Conservation (phyloP, 1,139 yeast species). For the Debaryomyces nepalensis region DNA sequence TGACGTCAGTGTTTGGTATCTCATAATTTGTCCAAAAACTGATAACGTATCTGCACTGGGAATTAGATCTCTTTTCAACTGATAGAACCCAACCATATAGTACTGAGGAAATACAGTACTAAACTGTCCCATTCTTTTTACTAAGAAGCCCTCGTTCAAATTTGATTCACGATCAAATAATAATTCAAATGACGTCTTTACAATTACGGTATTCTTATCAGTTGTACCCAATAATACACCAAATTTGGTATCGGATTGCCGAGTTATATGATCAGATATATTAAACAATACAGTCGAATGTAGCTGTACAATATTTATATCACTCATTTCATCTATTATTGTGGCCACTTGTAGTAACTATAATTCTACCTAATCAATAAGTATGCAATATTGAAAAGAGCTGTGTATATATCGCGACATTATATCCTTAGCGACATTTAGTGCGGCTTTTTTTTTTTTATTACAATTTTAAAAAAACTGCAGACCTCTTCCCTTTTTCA, state of each 20-base stretch:
- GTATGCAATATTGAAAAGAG: no score
- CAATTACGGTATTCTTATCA: slow-evolving; percentile 18
- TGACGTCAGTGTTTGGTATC: slow-evolving; percentile 2
- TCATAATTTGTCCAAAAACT: slow-evolving; percentile 14
- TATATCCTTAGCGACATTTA: slow-evolving; percentile 11
- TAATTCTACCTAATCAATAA: no score
- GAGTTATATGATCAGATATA: slow-evolving; percentile 31
- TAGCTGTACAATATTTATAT: slow-evolving; percentile 22
- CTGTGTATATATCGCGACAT: no score
- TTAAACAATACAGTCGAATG: slow-evolving; percentile 37
- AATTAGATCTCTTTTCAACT: slow-evolving; percentile 17
- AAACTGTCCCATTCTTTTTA: slow-evolving; percentile 33
- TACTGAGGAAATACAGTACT: slow-evolving; percentile 32
- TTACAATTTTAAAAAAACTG: slow-evolving; percentile 5
- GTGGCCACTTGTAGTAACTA: background rate
- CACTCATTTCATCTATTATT: slow-evolving; percentile 12
- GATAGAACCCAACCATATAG: slow-evolving; percentile 36
- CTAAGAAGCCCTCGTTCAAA: slow-evolving; percentile 31
- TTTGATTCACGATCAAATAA: slow-evolving; percentile 14
- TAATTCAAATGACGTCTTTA: slow-evolving; percentile 32
- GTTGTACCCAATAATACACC: slow-evolving; percentile 37
- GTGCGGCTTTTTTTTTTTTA: slow-evolving; percentile 15
- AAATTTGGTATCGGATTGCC: slow-evolving; percentile 21
- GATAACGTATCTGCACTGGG: slow-evolving; percentile 17
- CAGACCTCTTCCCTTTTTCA: slow-evolving; percentile 8